Base-by-base conservation (phyloP, 179 eudicot genomes). In the Silene vulgaris region DNA sequence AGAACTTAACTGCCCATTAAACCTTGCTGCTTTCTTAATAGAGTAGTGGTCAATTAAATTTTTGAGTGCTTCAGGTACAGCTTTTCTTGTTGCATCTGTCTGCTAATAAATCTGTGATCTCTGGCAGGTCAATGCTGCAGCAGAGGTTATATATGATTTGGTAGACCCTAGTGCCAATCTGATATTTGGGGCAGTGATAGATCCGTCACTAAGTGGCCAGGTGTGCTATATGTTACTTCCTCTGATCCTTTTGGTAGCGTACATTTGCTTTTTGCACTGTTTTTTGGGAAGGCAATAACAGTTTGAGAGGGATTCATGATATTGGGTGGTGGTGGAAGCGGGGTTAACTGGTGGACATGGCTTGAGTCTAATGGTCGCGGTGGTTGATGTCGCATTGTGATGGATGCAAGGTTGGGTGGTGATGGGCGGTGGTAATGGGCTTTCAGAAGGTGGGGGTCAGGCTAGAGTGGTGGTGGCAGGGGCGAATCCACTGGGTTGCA, bases 161-260 rank as follows among this genome's bases (percentile, higher is more conserved):
- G 98, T 94, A 64, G 98, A 94, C 88, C 98, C 98, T 57, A 90
- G 88, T 72, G 98, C 97, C 80, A 92, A 94, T 86, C 82, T 94
- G 67, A 92, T 94, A 69, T 94, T 92, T 83, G 98, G 98, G 74
- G 97, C 98, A n/a, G 98, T 92, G 54, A 86, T 92, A 77, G 98
- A 94, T 78, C 97, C 98, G 1, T 87, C 88, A 69, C 78, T 94
- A 67, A 86, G 86, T 72, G 98, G 97, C 79, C 98, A 94, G 86
- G 88, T 86, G n/a, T 50, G 37, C 65, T 54, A 50, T 74, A 40
- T 52, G 19, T 40, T 62, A 50, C 26, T 6, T 37, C 59, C 59
- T 50, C n/a, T 5, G 12, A 20, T 28, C 35, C 72, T 52, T 52
- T 2, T 12, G 17, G 1, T 3, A 52, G 12, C 14, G 0, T 52